phyloP scores from a whole-genome alignment of 1,284 basidiomycete species.

The Moniliophthora roreri region DNA sequence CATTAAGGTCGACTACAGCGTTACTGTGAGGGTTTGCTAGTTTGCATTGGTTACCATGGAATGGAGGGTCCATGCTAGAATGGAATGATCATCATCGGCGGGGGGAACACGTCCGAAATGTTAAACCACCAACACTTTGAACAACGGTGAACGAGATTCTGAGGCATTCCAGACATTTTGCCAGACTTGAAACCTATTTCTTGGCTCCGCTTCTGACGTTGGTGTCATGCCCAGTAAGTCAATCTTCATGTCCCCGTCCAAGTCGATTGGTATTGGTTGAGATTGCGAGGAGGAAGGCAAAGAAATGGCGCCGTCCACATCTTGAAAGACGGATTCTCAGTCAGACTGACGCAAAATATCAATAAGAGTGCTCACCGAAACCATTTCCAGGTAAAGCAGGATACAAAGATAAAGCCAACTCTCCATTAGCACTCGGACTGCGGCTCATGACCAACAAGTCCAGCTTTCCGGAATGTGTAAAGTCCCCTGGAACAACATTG shows the following conservation, averaged over 20 bases:
- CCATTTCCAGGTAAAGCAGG: slow-evolving; percentile 59
- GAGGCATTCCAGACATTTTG: slow-evolving; percentile 74
- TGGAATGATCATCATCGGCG: slow-evolving; percentile 1
- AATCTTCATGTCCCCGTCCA: slow-evolving; percentile 85
- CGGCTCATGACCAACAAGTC: slow-evolving; percentile 88
- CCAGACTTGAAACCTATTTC: slow-evolving; percentile 63
- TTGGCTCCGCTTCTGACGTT: slow-evolving; percentile 33
- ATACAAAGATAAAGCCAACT: slow-evolving; percentile 70
- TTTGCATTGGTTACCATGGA: slow-evolving; percentile 68
- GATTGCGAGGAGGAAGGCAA: slow-evolving; percentile 66
- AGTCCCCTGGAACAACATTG: slow-evolving; percentile 92
- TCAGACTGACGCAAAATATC: background rate
- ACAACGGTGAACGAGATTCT: slow-evolving; percentile 47
- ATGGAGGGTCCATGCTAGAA: slow-evolving; percentile 56
- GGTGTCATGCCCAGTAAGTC: slow-evolving; percentile 80
- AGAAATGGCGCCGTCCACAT: slow-evolving; percentile 43
- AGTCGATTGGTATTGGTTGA: slow-evolving; percentile 87
- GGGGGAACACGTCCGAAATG: slow-evolving; percentile 1
- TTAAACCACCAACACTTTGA: slow-evolving; percentile 51
- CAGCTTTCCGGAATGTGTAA: slow-evolving; percentile 87
- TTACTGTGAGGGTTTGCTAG: slow-evolving; percentile 90
- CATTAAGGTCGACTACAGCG: slow-evolving; percentile 93
- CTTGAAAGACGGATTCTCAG: slow-evolving; percentile 20
- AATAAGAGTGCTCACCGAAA: slow-evolving; percentile 55
- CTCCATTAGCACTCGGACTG: slow-evolving; percentile 38